Base-by-base conservation (phyloP, 2,329 filamentous ascomycete species). In the Alternaria incomplexa region DNA sequence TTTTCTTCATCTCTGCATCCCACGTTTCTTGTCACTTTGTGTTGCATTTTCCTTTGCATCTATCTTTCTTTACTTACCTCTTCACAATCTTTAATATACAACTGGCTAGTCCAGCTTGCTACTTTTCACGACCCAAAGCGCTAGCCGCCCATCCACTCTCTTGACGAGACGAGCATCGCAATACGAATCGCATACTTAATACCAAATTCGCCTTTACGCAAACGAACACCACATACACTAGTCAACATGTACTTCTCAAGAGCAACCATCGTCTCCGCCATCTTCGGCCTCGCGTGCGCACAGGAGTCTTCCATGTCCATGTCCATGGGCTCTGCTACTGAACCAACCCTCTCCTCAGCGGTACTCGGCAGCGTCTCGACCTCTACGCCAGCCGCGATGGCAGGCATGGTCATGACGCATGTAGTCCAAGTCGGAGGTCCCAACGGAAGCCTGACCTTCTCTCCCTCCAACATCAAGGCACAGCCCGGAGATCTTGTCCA, bases 381-480 rank as follows among this genome's bases (percentile, higher is more conserved):
- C 1, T 32, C 46, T 3, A 17, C 47, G 3, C 46, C 45, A 7
- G 30, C 23, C 12, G 46, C 45, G 11, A 44, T 51, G 32, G 56
- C 61, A 43, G 72, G 71, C 17, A 70, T 66, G 55, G 63, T 77
- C 50, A 70, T 65, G 28, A 82, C 74, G 9, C 89, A 91, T 72
- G 87, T 90, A 62, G 87, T 93, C 58, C 86, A 87, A 66, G 91
- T 93, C 61, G 80, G 83, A 65, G 87, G 86, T 74, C 83, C 85
- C 70, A 78, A 82, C 62, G 76, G 79, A 15, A 82, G 82, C 50
- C 81, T 91, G 61, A 85, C 82, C 64, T 94, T 89, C 84, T 87
- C 82, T 66, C 92, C 92, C 44, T 84, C 90, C 70, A 89, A 85
- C 73, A 78, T 95, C 76, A 84, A 83, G 66, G 91, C 89, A 30